phyloP scores from a whole-genome alignment of 495 filamentous ascomycete genomes.

The Hyaloscypha hepaticicola region DNA sequence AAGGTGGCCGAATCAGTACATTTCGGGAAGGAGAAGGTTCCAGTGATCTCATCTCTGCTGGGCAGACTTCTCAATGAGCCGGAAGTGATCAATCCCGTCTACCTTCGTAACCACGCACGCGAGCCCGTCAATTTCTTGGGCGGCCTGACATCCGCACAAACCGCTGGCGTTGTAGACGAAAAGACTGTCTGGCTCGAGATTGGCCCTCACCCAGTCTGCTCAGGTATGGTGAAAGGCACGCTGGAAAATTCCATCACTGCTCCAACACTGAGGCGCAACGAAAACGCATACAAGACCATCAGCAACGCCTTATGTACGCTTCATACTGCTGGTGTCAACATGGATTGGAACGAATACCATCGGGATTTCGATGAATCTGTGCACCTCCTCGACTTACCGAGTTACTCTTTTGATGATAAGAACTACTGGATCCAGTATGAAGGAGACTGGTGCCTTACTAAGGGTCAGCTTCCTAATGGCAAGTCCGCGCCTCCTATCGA shows the following conservation, averaged over 20 bases:
- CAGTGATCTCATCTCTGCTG: constrained; percentile 69
- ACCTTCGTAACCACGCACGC: constrained; percentile 66
- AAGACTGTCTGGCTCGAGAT: constrained; percentile 64
- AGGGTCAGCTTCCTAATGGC: constrained; percentile 63
- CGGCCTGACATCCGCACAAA: constrained; percentile 56
- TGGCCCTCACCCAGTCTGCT: constrained; percentile 68
- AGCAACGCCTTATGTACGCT: constrained; percentile 58
- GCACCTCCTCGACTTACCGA: constrained; percentile 64
- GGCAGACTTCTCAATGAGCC: constrained; percentile 56
- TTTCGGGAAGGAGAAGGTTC: constrained; percentile 62
- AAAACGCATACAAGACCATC: constrained; percentile 66
- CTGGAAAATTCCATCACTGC: constrained; percentile 57
- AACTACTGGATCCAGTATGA: constrained; percentile 81
- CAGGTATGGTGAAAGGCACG: constrained; percentile 66
- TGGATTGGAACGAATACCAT: constrained; percentile 80
- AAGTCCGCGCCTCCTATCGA: constrained; percentile 53
- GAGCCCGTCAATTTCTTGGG: constrained; percentile 73
- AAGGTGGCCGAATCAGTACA: constrained; percentile 52
- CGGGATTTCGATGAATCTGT: constrained; percentile 62
- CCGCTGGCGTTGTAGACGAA: constrained; percentile 48
- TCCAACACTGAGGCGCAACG: constrained; percentile 51
- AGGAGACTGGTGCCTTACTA: constrained; percentile 67
- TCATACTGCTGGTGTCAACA: constrained; percentile 61
- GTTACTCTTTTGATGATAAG: constrained; percentile 77
- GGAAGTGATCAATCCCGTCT: constrained; percentile 55